These are phyloP conservation scores for Brassica carinata DNA, from an alignment of 345 rosid genomes.

Conservation along the genomic window DNA sequence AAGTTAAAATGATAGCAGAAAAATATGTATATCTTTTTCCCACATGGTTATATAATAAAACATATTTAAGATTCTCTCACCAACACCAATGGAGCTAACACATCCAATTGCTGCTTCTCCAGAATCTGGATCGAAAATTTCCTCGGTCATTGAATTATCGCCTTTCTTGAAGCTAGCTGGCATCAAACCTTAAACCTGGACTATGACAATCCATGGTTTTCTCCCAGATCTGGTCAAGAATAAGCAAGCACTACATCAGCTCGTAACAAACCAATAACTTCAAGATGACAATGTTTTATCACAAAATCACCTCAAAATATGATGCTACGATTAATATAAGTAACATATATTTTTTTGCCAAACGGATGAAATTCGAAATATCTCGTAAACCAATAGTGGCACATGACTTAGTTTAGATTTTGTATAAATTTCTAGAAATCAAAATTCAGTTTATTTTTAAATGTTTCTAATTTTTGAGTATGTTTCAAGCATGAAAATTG, in stretches of 20 bases:
- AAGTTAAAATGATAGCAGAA: neutral
- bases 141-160: slow-evolving; percentile 76
- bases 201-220: slow-evolving; percentile 95
- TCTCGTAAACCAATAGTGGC: too few relatives aligned
- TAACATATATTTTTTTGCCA: too few relatives aligned
- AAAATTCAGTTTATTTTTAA: neutral
- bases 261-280: neutral
- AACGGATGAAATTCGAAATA: too few relatives aligned
- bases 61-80: slow-evolving; percentile 34
- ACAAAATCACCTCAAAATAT: neutral
- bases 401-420: too few relatives aligned
- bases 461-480: neutral
- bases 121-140: slow-evolving; percentile 87
- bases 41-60: neutral
- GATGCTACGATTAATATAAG: too few relatives aligned
- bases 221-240: slow-evolving; percentile 82
- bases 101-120: slow-evolving; percentile 98
- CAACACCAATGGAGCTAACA: slow-evolving; percentile 95
- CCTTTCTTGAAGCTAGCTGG: slow-evolving; percentile 95
- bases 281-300: neutral
- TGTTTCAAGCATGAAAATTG: neutral
- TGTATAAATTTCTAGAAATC: neutral
- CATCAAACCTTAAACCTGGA: slow-evolving; percentile 93
- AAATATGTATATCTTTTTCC: neutral
- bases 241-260: slow-evolving; percentile 10